Base-by-base conservation (phyloP, 2,329 filamentous ascomycete genomes). In the Alternaria consortialis region DNA sequence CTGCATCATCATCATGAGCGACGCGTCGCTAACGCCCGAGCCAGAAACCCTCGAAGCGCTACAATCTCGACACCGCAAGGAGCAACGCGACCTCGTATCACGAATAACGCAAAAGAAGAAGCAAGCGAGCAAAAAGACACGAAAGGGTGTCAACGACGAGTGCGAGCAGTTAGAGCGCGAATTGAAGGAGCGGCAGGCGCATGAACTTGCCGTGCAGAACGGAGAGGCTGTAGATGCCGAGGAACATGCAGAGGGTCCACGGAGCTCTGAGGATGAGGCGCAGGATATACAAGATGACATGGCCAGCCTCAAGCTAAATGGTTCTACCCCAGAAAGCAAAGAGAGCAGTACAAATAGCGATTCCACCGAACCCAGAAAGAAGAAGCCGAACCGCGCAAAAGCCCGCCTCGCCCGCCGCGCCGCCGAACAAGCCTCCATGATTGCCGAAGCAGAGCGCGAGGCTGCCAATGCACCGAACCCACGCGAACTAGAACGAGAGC, bases 31-130 rank as follows among this genome's bases (percentile, higher is more conserved):
- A 4, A 9, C 48, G 12, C 25, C 51, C 1, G 46, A 52, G 27
- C 42, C 39, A n/a, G 72, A 75, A 55, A 69, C 68, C 23, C 87
- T 95, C 80, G 94, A 97, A 62, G 89, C 91, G 64, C 82, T 95
- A 57, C 89, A 92, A 71, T 83, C 88, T 37, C 90, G 90, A 47
- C 95, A 99, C 78, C 89, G 92, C 72, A 95, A 92, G 79, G 94
- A 99, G 81, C 89, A 91, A 77, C 90, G 89, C 70, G 94, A 98
- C 63, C 85, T 99, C 27, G 92, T 97, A 78, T 86, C 88, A 52
- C 89, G 90, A 61, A 89, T 96, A 74, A 97, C 92, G 5, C 93
- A 91, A 81, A 98, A 97, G 85, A 99, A 97, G 85, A 98, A 97
- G 84, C 90, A 91, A 69, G 94, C 95, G 15, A 96, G 91, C 47